These are phyloP conservation scores for Rhododendron ovatum DNA, from an alignment of 148 eudicot genomes.

Conservation along the genomic window DNA sequence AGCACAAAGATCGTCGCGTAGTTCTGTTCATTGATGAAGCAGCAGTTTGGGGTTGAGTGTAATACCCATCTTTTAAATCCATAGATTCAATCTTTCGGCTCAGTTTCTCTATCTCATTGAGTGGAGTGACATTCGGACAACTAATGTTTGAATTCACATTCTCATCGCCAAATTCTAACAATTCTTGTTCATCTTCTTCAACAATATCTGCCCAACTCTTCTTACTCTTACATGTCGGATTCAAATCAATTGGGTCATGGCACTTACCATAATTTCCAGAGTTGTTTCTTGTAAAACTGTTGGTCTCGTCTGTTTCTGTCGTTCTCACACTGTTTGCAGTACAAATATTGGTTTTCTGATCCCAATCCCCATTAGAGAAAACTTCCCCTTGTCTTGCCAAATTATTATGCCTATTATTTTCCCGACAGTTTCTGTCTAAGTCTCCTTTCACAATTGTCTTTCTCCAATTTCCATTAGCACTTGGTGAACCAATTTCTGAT, in stretches of 20 bases:
- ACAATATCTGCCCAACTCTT: constrained; percentile 85
- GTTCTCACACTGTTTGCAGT: neutral
- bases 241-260: neutral
- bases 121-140: constrained; percentile 1
- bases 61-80: constrained; percentile 17
- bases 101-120: constrained; percentile 16
- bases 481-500: neutral
- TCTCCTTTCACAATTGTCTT: neutral
- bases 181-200: constrained; percentile 60
- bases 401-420: neutral
- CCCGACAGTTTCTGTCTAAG: neutral
- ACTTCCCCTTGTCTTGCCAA: neutral
- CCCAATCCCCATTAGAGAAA: neutral
- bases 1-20: constrained; percentile 29
- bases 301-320: neutral
- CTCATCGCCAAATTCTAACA: constrained; percentile 22
- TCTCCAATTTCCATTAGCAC: constrained; percentile 3
- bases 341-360: neutral
- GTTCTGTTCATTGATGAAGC: constrained; percentile 7
- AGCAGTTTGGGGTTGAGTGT: constrained; percentile 15
- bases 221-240: constrained; percentile 9
- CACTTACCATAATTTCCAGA: neutral
- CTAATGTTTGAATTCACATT: constrained; percentile 24
- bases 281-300: neutral
- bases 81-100: constrained; percentile 16